Evolutionary conservation across 2,329 filamentous ascomycete genomes (phyloP), one percentile per base, ranked within the genome.

Genomic region (Paraphoma sp.): DNA sequence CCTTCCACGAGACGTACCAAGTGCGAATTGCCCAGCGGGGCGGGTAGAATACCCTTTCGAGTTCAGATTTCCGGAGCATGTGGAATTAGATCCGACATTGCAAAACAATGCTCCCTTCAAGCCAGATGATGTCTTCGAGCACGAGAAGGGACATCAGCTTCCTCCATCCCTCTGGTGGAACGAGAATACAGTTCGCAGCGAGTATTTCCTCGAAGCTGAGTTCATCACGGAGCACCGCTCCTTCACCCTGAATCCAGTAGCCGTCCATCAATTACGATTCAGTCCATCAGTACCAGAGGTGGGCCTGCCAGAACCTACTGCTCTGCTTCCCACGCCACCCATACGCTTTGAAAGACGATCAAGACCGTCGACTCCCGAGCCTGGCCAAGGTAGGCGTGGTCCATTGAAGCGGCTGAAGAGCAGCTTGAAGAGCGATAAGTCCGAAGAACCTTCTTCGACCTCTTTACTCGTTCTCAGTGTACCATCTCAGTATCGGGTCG

Each of bases 141-240:
- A 54, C 10, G 48, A 58, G 2, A 49, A 48, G 0, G 62, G 57
- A 0, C 63, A 68, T 49, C 30, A 49, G 4, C 60, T 69, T 9
- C 65, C 67, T 6, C 65, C 67, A 4, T 62, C 59, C 3, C 40
- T 69, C 23, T 62, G 60, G 59, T 62, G 57, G 56, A 52, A 60
- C 6, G 57, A 63, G 28, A 62, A 48, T 14, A 58, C 52, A 12
- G 47, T 65, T 10, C 57, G 62, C 36, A 61, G 58, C 40, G 59
- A 68, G 16, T 69, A 68, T 54, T 60, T 57, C 6, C 51, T 69
- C 6, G 59, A 68, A 55, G 67, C 67, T 1, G 51, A 61, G 33
- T 58, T 61, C 14, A 31, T 60, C 28, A 54, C 53, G 12, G 54
- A 59, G 16, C 48, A 67, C 43, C 40, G 55, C 31, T 62, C 61